These are phyloP conservation scores for Leccinellum albellum DNA, from an alignment of 768 basidiomycete genomes.

Conservation along the genomic window DNA sequence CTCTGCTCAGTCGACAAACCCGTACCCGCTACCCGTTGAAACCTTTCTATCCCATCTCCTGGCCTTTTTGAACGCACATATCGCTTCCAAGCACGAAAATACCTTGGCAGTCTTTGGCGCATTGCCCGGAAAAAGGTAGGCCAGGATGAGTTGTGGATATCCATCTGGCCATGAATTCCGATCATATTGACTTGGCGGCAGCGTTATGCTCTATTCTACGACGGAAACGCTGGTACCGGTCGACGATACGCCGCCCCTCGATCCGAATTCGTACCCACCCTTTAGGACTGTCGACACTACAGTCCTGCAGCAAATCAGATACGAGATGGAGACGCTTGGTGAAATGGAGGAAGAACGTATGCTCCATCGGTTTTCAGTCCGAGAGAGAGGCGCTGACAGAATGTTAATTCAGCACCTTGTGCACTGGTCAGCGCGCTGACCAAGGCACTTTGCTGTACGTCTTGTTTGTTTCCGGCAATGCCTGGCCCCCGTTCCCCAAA, in stretches of 20 bases:
- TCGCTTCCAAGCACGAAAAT: constrained; percentile 89
- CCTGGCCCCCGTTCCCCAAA: neutral
- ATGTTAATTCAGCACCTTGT: constrained; percentile 43
- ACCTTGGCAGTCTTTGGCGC: constrained; percentile 90
- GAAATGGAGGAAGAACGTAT: constrained; percentile 45
- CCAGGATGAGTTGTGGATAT: neutral
- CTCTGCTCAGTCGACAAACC: constrained; percentile 48
- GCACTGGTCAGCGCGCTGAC: constrained; percentile 86
- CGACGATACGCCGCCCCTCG: constrained; percentile 40
- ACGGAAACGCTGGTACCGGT: constrained; percentile 39
- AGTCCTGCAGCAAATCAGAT: constrained; percentile 56
- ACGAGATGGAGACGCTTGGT: constrained; percentile 54
- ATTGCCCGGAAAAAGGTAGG: constrained; percentile 75
- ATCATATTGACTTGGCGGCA: constrained; percentile 27
- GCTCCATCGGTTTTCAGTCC: neutral
- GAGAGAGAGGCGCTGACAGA: constrained; percentile 6
- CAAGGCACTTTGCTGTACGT: constrained; percentile 87
- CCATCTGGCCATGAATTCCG: neutral
- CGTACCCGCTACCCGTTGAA: constrained; percentile 57
- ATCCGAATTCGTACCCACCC: constrained; percentile 80
- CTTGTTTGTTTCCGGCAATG: neutral
- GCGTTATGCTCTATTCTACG: constrained; percentile 76
- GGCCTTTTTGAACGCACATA: constrained; percentile 89
- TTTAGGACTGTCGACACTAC: constrained; percentile 75
- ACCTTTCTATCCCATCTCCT: constrained; percentile 82